Percentiles rank a stretch among this genome's conserved stretches.
Conservation (phyloP, 805 yeast genomes). For the Saccharomycopsis malanga region DNA sequence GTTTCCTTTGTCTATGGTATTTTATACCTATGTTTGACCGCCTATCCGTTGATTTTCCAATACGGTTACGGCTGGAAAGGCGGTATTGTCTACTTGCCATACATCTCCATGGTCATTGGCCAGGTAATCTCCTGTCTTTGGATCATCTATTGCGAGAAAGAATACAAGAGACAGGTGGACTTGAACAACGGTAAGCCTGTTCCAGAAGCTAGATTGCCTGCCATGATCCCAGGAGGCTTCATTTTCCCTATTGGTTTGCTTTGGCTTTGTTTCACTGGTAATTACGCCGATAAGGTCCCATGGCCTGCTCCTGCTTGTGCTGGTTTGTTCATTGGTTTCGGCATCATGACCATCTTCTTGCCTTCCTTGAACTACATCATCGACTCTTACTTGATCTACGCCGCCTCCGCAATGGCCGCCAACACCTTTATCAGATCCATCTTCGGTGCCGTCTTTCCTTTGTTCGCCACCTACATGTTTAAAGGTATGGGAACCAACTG, state of each 20-base stretch:
- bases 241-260: constrained; percentile 71
- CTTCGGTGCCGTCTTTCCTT: constrained; percentile 65
- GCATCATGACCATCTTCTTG: constrained; percentile 59
- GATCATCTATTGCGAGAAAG: constrained; percentile 44
- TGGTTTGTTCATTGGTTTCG: constrained; percentile 59
- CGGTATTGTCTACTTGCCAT: constrained; percentile 73
- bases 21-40: constrained; percentile 64
- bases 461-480: constrained; percentile 70
- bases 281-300: constrained; percentile 59
- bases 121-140: constrained; percentile 51
- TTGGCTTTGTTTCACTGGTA: constrained; percentile 88
- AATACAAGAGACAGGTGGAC: constrained; percentile 40
- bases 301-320: constrained; percentile 78
- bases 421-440: constrained; percentile 63
- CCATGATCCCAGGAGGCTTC: constrained; percentile 67
- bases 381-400: constrained; percentile 61
- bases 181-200: constrained; percentile 53
- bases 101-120: constrained; percentile 69
- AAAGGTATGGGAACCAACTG: constrained; percentile 60
- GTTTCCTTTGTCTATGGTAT: constrained; percentile 78
- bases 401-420: constrained; percentile 75
- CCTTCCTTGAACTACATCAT: constrained; percentile 66
- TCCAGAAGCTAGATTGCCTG: constrained; percentile 75
- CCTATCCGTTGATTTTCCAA: constrained; percentile 66
- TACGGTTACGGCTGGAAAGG: constrained; percentile 53